Percentiles rank a stretch among this genome's conserved stretches.
Evolutionary conservation across 2,329 filamentous ascomycete genomes (phyloP).

Genomic region (Lecanoromycetidae sp.): DNA sequence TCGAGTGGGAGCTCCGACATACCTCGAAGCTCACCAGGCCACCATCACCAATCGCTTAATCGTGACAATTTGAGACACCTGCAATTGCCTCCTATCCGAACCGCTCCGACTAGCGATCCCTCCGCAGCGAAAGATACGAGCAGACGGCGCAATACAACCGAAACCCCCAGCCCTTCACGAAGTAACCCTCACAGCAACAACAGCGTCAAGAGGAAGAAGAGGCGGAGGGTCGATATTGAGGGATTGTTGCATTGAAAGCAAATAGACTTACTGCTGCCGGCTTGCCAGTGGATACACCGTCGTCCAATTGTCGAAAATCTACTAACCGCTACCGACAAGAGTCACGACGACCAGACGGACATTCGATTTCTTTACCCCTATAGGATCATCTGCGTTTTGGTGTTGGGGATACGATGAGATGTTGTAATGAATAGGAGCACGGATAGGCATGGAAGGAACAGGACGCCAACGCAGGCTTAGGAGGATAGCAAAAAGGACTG

Average conservation of each 20-base stretch:
- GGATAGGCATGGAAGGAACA: not conserved
- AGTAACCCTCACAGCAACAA: slow-evolving; percentile 15
- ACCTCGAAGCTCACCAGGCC: slow-evolving; percentile 11
- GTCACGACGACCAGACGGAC: no score
- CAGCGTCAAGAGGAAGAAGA: slow-evolving; percentile 18
- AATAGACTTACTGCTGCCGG: not conserved
- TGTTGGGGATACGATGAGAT: not conserved
- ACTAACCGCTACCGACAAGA: no score
- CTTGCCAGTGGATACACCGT: no score
- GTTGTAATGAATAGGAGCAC: not conserved
- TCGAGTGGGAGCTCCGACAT: slow-evolving; percentile 14
- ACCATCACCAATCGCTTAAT: slow-evolving; percentile 2
- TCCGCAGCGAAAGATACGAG: slow-evolving; percentile 3
- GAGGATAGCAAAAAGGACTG: not conserved
- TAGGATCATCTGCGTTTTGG: no score
- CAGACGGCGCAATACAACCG: slow-evolving; percentile 10
- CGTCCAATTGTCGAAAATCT: no score
- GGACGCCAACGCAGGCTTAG: not conserved
- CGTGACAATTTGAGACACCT: slow-evolving; percentile 16
- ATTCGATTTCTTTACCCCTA: no score
- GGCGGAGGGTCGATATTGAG: slow-evolving; percentile 17
- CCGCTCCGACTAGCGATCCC: slow-evolving; percentile 12
- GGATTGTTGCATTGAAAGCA: slow-evolving; percentile 15
- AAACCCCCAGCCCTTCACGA: slow-evolving; percentile 13
- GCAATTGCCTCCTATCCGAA: slow-evolving; percentile 18